Evolutionary conservation across 169 alveolate genomes (phyloP).

Genomic region (Blepharisma undulans): DNA sequence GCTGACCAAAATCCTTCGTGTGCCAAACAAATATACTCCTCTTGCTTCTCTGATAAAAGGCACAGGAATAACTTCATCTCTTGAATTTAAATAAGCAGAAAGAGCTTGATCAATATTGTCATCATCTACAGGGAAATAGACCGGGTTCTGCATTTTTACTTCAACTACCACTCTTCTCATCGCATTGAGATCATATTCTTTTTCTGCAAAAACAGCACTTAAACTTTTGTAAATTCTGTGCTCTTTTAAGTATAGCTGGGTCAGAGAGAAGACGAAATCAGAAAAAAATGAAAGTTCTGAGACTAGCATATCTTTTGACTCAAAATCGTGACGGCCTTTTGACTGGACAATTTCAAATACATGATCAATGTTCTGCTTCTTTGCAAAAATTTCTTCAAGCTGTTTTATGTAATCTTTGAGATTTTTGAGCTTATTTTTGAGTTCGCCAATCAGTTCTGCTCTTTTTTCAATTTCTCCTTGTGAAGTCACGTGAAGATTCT

Average conservation of each 20-base stretch:
- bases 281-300: background rate
- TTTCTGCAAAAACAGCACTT: background rate
- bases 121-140: conserved; percentile 46
- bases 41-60: conserved; percentile 58
- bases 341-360: background rate
- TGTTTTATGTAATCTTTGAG: background rate
- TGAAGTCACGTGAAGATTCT: background rate
- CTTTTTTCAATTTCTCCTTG: background rate
- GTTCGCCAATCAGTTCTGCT: background rate
- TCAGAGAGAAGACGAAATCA: conserved; percentile 11
- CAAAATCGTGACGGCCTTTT: background rate
- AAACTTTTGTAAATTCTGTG: background rate
- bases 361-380: background rate
- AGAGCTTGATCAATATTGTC: conserved; percentile 61
- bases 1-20: conserved; percentile 53
- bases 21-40: conserved; percentile 64
- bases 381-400: conserved; percentile 18
- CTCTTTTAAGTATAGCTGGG: background rate
- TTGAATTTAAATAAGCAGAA: conserved; percentile 47
- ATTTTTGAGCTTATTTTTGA: background rate
- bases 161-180: background rate
- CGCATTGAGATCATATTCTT: conserved; percentile 12
- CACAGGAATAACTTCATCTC: conserved; percentile 45
- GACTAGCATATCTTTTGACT: background rate
- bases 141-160: conserved; percentile 11